Conservation (phyloP, 371 early-diverging fungal species). For the Mortierella sp. region DNA sequence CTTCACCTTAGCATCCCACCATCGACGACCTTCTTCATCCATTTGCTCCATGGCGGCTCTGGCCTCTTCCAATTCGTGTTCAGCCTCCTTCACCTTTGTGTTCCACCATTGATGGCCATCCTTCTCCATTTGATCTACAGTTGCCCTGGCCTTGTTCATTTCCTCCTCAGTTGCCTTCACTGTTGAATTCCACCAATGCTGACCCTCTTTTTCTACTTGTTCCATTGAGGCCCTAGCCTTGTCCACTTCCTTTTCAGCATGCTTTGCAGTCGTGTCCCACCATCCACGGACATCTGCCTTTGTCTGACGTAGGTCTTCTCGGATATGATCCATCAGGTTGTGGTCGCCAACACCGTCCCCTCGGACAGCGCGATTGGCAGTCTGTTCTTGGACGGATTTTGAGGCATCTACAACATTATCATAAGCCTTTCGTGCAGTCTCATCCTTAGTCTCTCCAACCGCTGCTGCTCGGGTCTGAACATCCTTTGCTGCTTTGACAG, state of each 20-base stretch:
- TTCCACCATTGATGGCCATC: constrained; percentile 4
- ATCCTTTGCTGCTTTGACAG: constrained; percentile 35
- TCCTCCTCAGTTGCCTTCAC: neutral
- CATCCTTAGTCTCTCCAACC: constrained; percentile 12
- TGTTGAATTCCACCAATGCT: neutral
- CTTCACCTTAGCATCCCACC: neutral
- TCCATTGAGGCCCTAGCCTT: neutral
- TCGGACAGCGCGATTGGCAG: neutral
- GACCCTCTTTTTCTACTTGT: neutral
- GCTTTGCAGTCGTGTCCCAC: neutral
- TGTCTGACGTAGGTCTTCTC: constrained; percentile 29
- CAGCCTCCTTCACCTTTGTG: neutral
- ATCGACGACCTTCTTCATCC: neutral
- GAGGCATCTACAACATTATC: constrained; percentile 49
- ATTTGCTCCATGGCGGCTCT: neutral
- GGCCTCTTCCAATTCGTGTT: neutral
- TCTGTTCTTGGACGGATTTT: constrained; percentile 15
- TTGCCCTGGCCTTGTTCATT: neutral
- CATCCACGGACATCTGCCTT: constrained; percentile 13
- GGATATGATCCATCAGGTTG: constrained; percentile 30
- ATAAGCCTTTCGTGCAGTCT: constrained; percentile 38
- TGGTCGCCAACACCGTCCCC: constrained; percentile 10
- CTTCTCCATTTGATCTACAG: neutral
- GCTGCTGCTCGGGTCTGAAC: constrained; percentile 12
- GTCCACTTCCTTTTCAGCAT: neutral